These are phyloP conservation scores for Acanthamoeba healyi DNA, from an alignment of 208 protist species.

Conservation along the genomic window DNA sequence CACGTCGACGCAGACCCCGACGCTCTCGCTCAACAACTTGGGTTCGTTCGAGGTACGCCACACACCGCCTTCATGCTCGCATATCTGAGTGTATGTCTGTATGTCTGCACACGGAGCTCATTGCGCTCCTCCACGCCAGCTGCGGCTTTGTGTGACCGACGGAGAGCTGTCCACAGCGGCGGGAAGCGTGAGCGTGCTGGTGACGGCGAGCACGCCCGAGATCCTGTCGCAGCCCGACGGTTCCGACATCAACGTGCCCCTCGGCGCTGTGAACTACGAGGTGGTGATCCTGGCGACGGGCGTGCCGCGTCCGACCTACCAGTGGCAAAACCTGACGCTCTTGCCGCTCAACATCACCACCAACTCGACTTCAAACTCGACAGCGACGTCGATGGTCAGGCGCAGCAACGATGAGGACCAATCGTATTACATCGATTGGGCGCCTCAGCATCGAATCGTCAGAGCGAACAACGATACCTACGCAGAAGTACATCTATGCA, in stretches of 20 bases:
- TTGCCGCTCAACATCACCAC: background rate
- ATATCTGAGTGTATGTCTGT: too few species aligned
- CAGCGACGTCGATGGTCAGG: background rate
- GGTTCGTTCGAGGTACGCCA: background rate
- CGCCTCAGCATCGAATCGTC: background rate
- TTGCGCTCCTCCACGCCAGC: background rate
- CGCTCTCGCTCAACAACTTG: background rate
- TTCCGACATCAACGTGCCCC: background rate
- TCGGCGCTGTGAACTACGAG: background rate
- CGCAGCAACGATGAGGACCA: background rate
- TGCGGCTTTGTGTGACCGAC: background rate
- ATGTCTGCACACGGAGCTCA: background rate
- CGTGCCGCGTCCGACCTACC: conserved; percentile 1
- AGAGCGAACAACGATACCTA: background rate
- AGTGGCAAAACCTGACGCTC: background rate
- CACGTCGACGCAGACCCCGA: background rate
- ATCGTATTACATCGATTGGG: background rate
- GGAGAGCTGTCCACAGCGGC: background rate
- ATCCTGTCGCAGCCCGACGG: conserved; percentile 18
- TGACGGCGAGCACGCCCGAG: background rate
- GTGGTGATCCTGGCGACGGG: background rate
- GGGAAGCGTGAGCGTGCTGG: background rate
- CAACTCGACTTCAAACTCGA: background rate
- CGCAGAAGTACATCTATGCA: background rate
- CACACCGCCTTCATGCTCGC: background rate